Conservation (phyloP, 2,329 filamentous ascomycete genomes). For the Claviceps fusiformis region DNA sequence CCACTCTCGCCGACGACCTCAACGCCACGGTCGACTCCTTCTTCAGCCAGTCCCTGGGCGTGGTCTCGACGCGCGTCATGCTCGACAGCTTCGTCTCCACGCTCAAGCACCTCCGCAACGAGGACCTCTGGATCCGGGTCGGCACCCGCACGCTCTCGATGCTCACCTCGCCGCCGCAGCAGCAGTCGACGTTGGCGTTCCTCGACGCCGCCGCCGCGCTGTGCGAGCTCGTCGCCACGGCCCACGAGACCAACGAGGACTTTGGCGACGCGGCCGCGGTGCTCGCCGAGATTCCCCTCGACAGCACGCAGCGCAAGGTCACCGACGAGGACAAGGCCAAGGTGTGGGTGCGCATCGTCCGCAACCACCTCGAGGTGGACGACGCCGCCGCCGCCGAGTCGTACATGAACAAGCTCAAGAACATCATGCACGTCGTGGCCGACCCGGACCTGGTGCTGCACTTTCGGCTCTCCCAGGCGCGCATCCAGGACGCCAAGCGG, state of each 20-base stretch:
- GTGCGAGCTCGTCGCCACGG: conserved; percentile 68
- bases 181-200: conserved; percentile 46
- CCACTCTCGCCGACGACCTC: conserved; percentile 38
- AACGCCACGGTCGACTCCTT: conserved; percentile 54
- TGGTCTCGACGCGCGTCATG: conserved; percentile 61
- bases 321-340: conserved; percentile 68
- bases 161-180: conserved; percentile 35
- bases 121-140: conserved; percentile 59
- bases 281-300: conserved; percentile 74
- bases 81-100: conserved; percentile 51
- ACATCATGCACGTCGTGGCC: conserved; percentile 66
- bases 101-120: conserved; percentile 46
- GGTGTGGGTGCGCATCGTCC: conserved; percentile 87
- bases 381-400: conserved; percentile 74
- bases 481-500: conserved; percentile 82
- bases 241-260: conserved; percentile 72
- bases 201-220: conserved; percentile 74
- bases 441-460: conserved; percentile 65
- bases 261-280: conserved; percentile 64
- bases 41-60: conserved; percentile 55
- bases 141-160: conserved; percentile 59
- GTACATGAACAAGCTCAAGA: conserved; percentile 91
- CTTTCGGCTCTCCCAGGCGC: conserved; percentile 83
- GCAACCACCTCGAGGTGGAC: conserved; percentile 87
- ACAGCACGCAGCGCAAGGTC: conserved; percentile 75